These are phyloP conservation scores for Penicillium glabrum DNA, from an alignment of 2,329 filamentous ascomycete genomes.

Conservation along the genomic window DNA sequence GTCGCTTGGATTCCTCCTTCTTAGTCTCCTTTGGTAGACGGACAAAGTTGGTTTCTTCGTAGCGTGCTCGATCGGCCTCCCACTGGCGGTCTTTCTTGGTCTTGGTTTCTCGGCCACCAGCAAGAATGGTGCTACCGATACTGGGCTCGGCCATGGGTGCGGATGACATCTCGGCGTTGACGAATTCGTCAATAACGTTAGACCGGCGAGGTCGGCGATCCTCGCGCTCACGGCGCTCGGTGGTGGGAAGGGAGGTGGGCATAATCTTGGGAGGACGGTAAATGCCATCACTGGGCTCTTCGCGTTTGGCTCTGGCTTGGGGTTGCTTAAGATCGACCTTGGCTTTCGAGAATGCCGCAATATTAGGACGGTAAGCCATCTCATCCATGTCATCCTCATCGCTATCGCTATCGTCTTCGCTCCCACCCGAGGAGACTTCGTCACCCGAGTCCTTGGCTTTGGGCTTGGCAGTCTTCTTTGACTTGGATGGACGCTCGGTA, in stretches of 20 bases:
- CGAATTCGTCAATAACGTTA: constrained; percentile 86
- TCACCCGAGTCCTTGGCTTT: constrained; percentile 30
- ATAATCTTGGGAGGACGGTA: constrained; percentile 89
- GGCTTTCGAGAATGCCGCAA: constrained; percentile 45
- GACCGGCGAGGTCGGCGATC: constrained; percentile 69
- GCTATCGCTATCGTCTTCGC: constrained; percentile 26
- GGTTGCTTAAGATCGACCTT: constrained; percentile 35
- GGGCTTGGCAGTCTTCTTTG: constrained; percentile 30
- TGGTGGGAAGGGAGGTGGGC: constrained; percentile 76
- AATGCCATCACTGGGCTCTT: constrained; percentile 59
- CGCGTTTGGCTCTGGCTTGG: constrained; percentile 27
- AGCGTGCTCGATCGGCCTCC: constrained; percentile 76
- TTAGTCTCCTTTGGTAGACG: constrained; percentile 84
- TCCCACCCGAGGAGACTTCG: constrained; percentile 23
- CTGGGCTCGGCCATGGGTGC: constrained; percentile 83
- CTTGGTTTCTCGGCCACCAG: constrained; percentile 76
- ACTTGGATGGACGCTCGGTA: constrained; percentile 25
- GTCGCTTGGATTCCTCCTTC: constrained; percentile 73
- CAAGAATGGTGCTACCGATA: constrained; percentile 84
- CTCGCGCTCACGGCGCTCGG: constrained; percentile 58
- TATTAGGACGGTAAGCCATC: constrained; percentile 63
- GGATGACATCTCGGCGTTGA: constrained; percentile 76
- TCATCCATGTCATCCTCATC: constrained; percentile 56
- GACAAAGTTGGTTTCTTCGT: constrained; percentile 91
- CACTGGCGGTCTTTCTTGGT: constrained; percentile 71